Conservation (phyloP, 768 basidiomycete species). For the Lanmaoa rubissima region DNA sequence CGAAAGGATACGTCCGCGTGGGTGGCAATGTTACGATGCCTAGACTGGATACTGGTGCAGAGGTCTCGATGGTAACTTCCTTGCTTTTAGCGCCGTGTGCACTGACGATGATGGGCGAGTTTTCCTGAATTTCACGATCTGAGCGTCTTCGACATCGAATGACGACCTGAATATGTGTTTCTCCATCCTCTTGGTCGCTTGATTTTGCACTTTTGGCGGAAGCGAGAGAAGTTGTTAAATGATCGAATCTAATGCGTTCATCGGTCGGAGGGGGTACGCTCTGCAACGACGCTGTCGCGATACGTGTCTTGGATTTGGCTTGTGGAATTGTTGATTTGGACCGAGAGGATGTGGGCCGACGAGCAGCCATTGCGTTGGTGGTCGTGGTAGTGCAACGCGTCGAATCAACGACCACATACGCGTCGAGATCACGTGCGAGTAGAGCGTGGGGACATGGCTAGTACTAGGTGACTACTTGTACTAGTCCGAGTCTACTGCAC, state of each 20-base stretch:
- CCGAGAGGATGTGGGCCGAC: conserved; percentile 55
- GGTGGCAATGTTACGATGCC: conserved; percentile 76
- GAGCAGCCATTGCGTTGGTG: conserved; percentile 55
- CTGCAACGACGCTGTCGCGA: conserved; percentile 39
- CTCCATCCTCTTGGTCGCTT: conserved; percentile 42
- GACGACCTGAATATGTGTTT: conserved; percentile 91
- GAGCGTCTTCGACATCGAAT: conserved; percentile 87
- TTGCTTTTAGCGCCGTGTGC: conserved; percentile 74
- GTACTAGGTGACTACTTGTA: no score
- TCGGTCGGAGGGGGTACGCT: conserved; percentile 27
- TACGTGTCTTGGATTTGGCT: conserved; percentile 44
- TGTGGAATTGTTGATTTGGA: conserved; percentile 32
- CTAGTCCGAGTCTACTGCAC: background rate
- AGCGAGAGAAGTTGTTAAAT: conserved; percentile 25
- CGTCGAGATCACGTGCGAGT: conserved; percentile 34
- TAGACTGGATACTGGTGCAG: conserved; percentile 62
- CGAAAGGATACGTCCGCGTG: conserved; percentile 88
- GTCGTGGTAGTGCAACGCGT: conserved; percentile 31
- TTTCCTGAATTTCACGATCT: conserved; percentile 78
- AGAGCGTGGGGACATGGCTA: background rate
- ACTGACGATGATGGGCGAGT: conserved; percentile 83
- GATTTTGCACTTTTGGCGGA: conserved; percentile 29
- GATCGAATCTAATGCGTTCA: conserved; percentile 16
- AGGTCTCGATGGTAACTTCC: conserved; percentile 79
- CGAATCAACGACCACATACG: conserved; percentile 21